These are phyloP conservation scores for Phytopythium kandeliae DNA, from an alignment of 352 stramenopile species.

Conservation along the genomic window DNA sequence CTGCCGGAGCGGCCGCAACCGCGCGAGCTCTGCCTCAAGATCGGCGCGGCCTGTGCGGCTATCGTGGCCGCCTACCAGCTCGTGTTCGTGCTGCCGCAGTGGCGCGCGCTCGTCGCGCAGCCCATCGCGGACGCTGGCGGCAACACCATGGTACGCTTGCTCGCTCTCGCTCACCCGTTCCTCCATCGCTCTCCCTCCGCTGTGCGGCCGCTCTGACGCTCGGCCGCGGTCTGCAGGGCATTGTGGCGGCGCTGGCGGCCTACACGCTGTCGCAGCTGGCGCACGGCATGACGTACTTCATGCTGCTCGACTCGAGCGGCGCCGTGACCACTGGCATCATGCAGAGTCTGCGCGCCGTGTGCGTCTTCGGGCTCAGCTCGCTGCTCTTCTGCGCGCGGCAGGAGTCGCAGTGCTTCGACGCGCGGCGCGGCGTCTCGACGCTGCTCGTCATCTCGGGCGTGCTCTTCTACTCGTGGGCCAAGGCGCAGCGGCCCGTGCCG, in stretches of 20 bases:
- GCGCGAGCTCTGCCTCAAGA: constrained; percentile 76
- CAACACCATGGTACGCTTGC: constrained; percentile 27
- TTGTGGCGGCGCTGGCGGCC: constrained; percentile 50
- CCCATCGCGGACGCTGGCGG: constrained; percentile 72
- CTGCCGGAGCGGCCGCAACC: constrained; percentile 65
- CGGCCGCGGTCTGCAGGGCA: constrained; percentile 16
- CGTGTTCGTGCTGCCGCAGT: constrained; percentile 73
- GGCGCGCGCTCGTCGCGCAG: constrained; percentile 70
- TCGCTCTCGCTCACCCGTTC: not conserved
- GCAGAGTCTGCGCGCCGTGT: constrained; percentile 83
- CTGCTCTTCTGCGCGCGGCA: constrained; percentile 80
- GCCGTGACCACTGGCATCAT: constrained; percentile 85
- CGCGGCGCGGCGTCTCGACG: constrained; percentile 75
- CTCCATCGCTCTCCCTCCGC: not conserved
- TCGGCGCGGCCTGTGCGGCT: constrained; percentile 59
- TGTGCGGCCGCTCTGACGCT: not conserved
- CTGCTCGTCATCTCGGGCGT: constrained; percentile 74
- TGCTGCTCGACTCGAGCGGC: constrained; percentile 74
- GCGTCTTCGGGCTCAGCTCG: constrained; percentile 80
- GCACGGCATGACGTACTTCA: constrained; percentile 81
- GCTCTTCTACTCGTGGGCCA: constrained; percentile 86
- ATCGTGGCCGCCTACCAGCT: constrained; percentile 79
- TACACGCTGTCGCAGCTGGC: constrained; percentile 81
- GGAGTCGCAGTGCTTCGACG: constrained; percentile 85
- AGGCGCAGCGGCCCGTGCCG: constrained; percentile 47